Percentiles rank a stretch among this genome's conserved stretches.
Evolutionary conservation across 768 basidiomycete species (phyloP).

Genomic region (Stropharia rugosoannulata): DNA sequence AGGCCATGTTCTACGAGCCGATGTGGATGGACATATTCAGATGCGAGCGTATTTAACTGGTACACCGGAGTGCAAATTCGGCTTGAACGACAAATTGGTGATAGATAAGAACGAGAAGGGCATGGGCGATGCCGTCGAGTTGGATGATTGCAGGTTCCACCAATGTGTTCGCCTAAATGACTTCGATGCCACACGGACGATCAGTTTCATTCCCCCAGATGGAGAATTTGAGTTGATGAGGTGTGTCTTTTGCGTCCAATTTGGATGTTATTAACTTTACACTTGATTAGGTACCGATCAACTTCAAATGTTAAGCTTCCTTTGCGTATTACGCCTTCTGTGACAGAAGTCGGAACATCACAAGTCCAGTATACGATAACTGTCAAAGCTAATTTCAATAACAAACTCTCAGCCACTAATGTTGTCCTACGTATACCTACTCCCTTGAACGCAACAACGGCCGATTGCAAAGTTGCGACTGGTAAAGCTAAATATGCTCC

Average conservation of each 20-base stretch:
- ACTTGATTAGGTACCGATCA: conserved; percentile 78
- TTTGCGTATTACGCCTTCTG: conserved; percentile 83
- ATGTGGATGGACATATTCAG: conserved; percentile 96
- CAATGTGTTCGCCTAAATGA: conserved; percentile 96
- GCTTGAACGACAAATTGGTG: conserved; percentile 96
- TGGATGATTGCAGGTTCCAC: conserved; percentile 98
- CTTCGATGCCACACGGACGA: conserved; percentile 91
- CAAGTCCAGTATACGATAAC: conserved; percentile 90
- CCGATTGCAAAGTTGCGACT: conserved; percentile 86
- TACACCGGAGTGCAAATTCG: conserved; percentile 98
- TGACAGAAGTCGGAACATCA: conserved; percentile 90
- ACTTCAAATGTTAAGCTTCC: conserved; percentile 97
- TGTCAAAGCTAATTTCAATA: conserved; percentile 85
- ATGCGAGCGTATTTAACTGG: conserved; percentile 98
- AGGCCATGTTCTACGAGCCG: conserved; percentile 92
- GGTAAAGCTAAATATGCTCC: conserved; percentile 99
- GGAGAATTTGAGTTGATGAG: conserved; percentile 99
- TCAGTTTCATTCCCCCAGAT: conserved; percentile 97
- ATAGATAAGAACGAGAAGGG: conserved; percentile 81
- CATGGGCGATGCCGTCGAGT: conserved; percentile 80
- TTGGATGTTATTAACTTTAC: not conserved
- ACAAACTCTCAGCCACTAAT: conserved; percentile 91
- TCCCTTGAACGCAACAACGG: conserved; percentile 89
- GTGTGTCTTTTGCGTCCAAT: conserved; percentile 38
- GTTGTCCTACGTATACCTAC: conserved; percentile 95